These are phyloP conservation scores for Endoconidiophora laricicola DNA, from an alignment of 2,329 filamentous ascomycete genomes.

Conservation along the genomic window DNA sequence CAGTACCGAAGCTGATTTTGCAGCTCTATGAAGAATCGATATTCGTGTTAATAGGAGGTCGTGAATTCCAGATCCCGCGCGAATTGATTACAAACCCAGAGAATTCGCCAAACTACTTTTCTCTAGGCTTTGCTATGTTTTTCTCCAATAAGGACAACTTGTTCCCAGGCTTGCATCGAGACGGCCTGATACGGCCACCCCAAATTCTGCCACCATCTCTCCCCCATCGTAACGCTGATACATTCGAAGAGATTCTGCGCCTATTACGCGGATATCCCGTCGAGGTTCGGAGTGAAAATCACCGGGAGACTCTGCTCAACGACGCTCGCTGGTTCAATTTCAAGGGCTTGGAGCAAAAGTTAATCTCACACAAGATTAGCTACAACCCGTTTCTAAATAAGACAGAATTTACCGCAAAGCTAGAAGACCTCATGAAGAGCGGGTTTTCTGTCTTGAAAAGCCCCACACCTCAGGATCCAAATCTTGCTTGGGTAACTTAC, in stretches of 20 bases:
- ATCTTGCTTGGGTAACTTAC: constrained; percentile 50
- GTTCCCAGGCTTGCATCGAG: constrained; percentile 71
- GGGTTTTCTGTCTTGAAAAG: constrained; percentile 53
- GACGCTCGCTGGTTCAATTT: constrained; percentile 91
- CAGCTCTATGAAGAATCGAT: constrained; percentile 86
- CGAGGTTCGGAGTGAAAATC: constrained; percentile 55
- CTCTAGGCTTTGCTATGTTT: constrained; percentile 75
- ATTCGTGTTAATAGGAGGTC: constrained; percentile 77
- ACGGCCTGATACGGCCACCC: constrained; percentile 67
- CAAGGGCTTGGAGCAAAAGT: constrained; percentile 73
- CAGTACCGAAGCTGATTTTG: constrained; percentile 75
- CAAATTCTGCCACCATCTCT: constrained; percentile 71
- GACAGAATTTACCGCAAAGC: constrained; percentile 59
- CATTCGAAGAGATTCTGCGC: constrained; percentile 68
- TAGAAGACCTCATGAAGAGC: constrained; percentile 80
- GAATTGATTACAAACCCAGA: constrained; percentile 73
- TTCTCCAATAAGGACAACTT: constrained; percentile 65
- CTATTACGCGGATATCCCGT: constrained; percentile 72
- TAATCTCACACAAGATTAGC: constrained; percentile 60
- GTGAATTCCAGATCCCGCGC: constrained; percentile 76
- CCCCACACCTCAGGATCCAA: constrained; percentile 16
- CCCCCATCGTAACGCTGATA: constrained; percentile 64
- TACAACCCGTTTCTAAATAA: constrained; percentile 54
- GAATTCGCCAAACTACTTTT: constrained; percentile 92
- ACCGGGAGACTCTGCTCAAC: constrained; percentile 60